A percentile compares a stretch with the other conserved stretches of the same genome.
phyloP scores from a whole-genome alignment of 805 yeast genomes.

The Pichia paraexigua region DNA sequence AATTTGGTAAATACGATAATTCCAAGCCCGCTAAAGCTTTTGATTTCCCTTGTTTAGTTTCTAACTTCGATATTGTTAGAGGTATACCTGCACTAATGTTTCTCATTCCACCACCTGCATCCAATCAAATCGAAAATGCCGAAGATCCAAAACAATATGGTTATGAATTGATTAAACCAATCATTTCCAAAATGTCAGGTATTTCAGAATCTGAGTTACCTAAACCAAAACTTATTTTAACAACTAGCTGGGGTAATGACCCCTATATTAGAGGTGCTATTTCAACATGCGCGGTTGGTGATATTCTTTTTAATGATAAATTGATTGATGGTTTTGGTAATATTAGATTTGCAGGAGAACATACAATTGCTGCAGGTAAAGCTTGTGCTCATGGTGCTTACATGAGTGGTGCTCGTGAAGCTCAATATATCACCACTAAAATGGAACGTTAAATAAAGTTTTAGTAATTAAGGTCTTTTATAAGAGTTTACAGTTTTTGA shows the following conservation, averaged over 20 bases:
- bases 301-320: conserved; percentile 30
- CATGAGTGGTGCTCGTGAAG: conserved; percentile 42
- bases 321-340: conserved; percentile 26
- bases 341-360: conserved; percentile 50
- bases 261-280: conserved; percentile 45
- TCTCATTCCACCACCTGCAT: conserved; percentile 41
- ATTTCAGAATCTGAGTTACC: conserved; percentile 16
- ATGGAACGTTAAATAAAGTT: neutral
- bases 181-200: conserved; percentile 26
- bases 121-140: conserved; percentile 37
- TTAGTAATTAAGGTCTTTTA: no score
- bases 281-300: conserved; percentile 35
- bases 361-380: conserved; percentile 41
- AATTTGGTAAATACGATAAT: neutral
- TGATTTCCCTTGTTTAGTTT: conserved; percentile 24
- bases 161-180: conserved; percentile 36
- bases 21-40: conserved; percentile 15
- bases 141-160: conserved; percentile 27
- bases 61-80: conserved; percentile 21
- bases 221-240: conserved; percentile 19
- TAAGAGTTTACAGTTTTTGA: neutral
- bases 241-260: conserved; percentile 41
- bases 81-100: conserved; percentile 34
- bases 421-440: conserved; percentile 14
- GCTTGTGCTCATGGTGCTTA: conserved; percentile 54